Conservation (phyloP, 1,139 yeast genomes). For the Petasospora fabianii region DNA sequence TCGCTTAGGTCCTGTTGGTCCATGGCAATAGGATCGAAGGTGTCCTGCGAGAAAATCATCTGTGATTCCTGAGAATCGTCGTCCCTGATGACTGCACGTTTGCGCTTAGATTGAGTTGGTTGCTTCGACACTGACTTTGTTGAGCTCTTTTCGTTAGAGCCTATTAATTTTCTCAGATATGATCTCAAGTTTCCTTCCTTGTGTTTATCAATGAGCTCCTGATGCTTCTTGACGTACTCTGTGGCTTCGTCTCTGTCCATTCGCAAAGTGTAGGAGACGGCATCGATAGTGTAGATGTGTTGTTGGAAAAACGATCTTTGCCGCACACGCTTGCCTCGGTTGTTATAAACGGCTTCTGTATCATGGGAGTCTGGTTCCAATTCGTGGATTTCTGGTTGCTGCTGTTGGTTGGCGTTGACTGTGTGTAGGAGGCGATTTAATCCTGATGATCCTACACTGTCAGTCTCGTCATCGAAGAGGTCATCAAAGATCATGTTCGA, state of each 20-base stretch:
- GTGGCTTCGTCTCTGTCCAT: conserved; percentile 21
- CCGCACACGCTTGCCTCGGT: conserved; percentile 16
- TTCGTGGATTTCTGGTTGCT: no score
- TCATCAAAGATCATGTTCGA: conserved; percentile 3
- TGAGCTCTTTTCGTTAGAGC: background rate
- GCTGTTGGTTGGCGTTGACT: no score
- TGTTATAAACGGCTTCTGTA: conserved; percentile 3
- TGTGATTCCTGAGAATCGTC: background rate
- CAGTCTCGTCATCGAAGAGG: conserved; percentile 7
- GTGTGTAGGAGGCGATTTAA: no score
- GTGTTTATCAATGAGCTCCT: conserved; percentile 21
- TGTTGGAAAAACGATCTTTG: conserved; percentile 22
- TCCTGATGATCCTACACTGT: background rate
- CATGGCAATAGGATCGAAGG: background rate
- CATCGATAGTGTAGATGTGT: conserved; percentile 26
- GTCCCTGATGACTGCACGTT: background rate
- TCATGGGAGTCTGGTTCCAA: no score
- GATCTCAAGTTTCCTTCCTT: conserved; percentile 18
- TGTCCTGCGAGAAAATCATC: background rate
- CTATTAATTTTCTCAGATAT: conserved; percentile 9
- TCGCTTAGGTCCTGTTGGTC: background rate
- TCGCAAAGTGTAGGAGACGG: conserved; percentile 19
- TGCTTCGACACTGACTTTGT: background rate
- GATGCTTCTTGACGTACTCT: conserved; percentile 19
- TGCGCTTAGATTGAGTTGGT: background rate